Percentiles rank a stretch among this genome's conserved stretches.
These are phyloP conservation scores for Lichina pygmaea DNA, from an alignment of 495 filamentous ascomycete species.

Conservation along the genomic window DNA sequence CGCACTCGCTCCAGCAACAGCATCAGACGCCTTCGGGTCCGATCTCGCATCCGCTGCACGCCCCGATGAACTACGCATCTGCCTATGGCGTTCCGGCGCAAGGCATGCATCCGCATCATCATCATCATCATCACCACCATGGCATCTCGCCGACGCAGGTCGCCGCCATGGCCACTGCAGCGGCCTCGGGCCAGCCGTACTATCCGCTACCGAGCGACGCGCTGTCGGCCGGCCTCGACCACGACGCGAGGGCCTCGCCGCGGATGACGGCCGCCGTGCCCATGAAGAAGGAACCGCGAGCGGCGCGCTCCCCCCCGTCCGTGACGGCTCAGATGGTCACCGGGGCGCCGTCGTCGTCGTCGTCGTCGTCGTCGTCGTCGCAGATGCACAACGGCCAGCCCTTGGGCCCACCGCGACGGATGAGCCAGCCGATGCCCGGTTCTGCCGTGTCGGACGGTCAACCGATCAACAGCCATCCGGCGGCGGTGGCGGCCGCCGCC, in stretches of 20 bases:
- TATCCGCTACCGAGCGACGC: conserved; percentile 26
- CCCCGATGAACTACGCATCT: conserved; percentile 24
- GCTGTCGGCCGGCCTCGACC: conserved; percentile 15
- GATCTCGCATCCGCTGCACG: conserved; percentile 21
- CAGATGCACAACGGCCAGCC: conserved; percentile 10
- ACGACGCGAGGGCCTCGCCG: conserved; percentile 26
- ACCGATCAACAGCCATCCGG: conserved; percentile 26
- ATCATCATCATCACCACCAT: conserved; percentile 13
- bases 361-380: not conserved
- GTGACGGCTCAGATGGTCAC: conserved; percentile 18
- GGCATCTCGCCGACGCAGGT: conserved; percentile 30
- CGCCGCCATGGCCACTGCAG: conserved; percentile 45
- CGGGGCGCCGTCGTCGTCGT: conserved; percentile 6
- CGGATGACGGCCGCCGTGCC: conserved; percentile 19
- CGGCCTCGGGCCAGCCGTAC: conserved; percentile 32
- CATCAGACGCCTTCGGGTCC: conserved; percentile 24
- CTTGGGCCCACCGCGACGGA: conserved; percentile 17
- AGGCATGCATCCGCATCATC: conserved; percentile 18
- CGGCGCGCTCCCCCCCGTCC: conserved; percentile 29
- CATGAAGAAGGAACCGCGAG: conserved; percentile 28
- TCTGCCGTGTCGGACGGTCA: conserved; percentile 29
- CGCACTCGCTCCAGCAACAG: conserved; percentile 14
- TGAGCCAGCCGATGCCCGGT: conserved; percentile 32
- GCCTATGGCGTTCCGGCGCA: conserved; percentile 28
- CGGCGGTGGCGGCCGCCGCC: conserved; percentile 6